Evolutionary conservation across 2,329 filamentous ascomycete species (phyloP).

Genomic region (Fusarium sp.): DNA sequence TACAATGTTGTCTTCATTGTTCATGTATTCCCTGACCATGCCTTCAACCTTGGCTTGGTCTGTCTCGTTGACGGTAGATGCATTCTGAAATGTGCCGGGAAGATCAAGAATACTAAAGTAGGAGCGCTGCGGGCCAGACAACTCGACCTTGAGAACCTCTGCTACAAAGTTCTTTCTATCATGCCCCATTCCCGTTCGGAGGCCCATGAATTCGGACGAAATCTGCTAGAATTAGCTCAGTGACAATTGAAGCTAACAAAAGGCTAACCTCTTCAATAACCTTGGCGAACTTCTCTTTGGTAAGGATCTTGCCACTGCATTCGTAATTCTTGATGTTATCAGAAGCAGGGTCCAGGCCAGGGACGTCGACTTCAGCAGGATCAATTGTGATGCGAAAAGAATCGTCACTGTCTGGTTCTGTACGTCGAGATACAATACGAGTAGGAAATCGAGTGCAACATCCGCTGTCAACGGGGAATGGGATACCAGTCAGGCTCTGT

Average conservation of each 20-base stretch:
- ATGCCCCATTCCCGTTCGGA: constrained; percentile 36
- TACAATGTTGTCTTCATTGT: constrained; percentile 51
- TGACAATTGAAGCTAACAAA: too few species aligned
- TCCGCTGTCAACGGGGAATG: constrained; percentile 48
- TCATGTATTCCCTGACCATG: constrained; percentile 53
- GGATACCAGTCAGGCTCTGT: constrained; percentile 52
- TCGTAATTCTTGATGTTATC: constrained; percentile 39
- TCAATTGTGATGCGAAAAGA: constrained; percentile 49
- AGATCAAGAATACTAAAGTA: constrained; percentile 54
- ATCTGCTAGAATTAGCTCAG: constrained; percentile 33
- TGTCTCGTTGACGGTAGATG: constrained; percentile 41
- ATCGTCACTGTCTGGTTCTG: constrained; percentile 44
- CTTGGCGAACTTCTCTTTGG: constrained; percentile 43
- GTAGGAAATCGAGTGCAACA: constrained; percentile 54
- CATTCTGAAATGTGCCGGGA: constrained; percentile 48
- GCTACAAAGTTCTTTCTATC: constrained; percentile 51
- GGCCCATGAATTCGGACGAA: constrained; percentile 47
- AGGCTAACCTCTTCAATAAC: constrained; percentile 48
- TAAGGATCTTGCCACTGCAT: constrained; percentile 41
- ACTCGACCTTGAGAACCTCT: constrained; percentile 52
- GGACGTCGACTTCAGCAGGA: constrained; percentile 39
- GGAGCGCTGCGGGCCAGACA: constrained; percentile 51
- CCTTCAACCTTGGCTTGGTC: constrained; percentile 47
- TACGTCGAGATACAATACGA: constrained; percentile 51
- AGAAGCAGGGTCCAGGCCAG: constrained; percentile 34